These are phyloP conservation scores for Pyrus bretschneideri DNA, from an alignment of 306 rosid genomes.

Conservation along the genomic window DNA sequence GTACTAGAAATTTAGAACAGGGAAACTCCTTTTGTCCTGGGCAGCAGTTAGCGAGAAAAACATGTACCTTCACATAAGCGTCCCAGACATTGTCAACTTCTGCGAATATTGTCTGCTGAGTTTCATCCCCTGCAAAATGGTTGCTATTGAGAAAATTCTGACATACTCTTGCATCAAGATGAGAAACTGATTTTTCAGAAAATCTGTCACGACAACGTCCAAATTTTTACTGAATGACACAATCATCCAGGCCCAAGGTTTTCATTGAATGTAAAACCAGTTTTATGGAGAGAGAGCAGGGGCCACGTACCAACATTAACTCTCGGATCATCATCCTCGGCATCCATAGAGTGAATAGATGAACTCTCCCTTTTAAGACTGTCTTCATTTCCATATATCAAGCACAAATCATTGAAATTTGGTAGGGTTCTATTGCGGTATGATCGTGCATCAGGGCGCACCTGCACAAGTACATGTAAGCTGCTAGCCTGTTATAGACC, in stretches of 20 bases:
- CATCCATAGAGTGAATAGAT: constrained; percentile 20
- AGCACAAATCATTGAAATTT: constrained; percentile 45
- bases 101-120: constrained; percentile 6
- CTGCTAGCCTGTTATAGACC: constrained; percentile 1
- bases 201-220: constrained; percentile 12
- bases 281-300: not conserved
- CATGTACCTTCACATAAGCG: constrained; percentile 27
- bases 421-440: constrained; percentile 44
- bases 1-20: not conserved
- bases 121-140: constrained; percentile 16
- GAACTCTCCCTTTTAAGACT: constrained; percentile 1
- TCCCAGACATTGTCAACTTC: constrained; percentile 18
- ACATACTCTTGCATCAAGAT: constrained; percentile 18
- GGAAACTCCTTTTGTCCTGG: not conserved
- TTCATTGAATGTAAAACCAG: not conserved
- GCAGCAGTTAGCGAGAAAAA: not conserved
- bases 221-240: not conserved
- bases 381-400: constrained; percentile 37
- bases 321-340: constrained; percentile 18
- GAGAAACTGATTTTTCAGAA: constrained; percentile 16
- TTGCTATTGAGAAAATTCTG: constrained; percentile 13
- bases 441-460: constrained; percentile 29
- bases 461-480: constrained; percentile 37
- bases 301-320: constrained; percentile 27
- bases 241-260: not conserved